A percentile compares a stretch with the other conserved stretches of the same genome.
Conservation (phyloP, 1,284 basidiomycete species). For the Puccinia sorghi region DNA sequence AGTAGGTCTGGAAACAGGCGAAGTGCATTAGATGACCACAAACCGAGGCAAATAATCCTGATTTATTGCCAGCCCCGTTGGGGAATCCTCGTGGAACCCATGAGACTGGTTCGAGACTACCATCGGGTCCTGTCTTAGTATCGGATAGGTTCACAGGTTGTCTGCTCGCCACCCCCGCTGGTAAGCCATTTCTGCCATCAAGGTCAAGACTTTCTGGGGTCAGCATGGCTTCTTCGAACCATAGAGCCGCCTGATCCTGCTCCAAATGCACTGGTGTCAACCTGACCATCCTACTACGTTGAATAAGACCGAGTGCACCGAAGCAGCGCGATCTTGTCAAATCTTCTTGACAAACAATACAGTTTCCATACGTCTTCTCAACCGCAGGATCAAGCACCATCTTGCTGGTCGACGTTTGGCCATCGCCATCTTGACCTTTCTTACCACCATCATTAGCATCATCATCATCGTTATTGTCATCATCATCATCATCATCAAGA, state of each 20-base stretch:
- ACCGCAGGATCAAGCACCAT: conserved; percentile 50
- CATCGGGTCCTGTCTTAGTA: conserved; percentile 61
- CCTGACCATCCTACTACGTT: conserved; percentile 82
- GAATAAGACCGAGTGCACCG: conserved; percentile 84
- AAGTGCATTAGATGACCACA: conserved; percentile 99
- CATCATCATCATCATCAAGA: conserved; percentile 54
- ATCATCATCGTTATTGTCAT: conserved; percentile 53
- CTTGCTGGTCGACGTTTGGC: conserved; percentile 53
- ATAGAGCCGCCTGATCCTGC: conserved; percentile 61
- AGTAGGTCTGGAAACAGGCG: conserved; percentile 89
- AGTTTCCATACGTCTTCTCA: conserved; percentile 72
- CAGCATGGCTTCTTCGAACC: conserved; percentile 73
- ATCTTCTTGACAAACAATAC: conserved; percentile 97
- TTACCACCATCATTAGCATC: conserved; percentile 54
- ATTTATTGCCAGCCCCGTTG: conserved; percentile 66
- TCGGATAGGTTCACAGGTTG: conserved; percentile 58
- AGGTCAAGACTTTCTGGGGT: conserved; percentile 67
- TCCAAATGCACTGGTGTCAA: conserved; percentile 70
- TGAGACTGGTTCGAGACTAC: conserved; percentile 51
- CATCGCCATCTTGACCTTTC: conserved; percentile 64
- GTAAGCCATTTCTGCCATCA: conserved; percentile 59
- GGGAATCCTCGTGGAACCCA: conserved; percentile 74
- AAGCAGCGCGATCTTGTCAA: conserved; percentile 74
- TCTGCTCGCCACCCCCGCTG: conserved; percentile 55
- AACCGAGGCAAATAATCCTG: conserved; percentile 83